Percentiles rank a stretch among this genome's conserved stretches.
Evolutionary conservation across 805 yeast species (phyloP).

Genomic region (Zygotorulaspora florentina): DNA sequence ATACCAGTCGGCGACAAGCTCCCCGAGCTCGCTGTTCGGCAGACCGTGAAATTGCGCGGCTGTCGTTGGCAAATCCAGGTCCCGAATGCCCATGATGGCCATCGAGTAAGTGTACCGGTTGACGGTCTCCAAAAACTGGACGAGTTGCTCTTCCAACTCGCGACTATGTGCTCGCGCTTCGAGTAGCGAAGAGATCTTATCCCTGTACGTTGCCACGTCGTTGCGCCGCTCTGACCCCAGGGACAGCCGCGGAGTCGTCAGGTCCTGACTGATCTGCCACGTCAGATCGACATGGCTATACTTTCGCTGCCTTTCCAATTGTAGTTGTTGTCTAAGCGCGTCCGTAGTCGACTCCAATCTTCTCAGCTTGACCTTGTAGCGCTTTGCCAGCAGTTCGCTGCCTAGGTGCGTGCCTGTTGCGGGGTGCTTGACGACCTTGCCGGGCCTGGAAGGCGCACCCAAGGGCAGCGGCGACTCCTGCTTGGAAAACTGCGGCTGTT

Average conservation of each 20-base stretch:
- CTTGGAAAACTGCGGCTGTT: neutral
- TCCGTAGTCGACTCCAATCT: constrained; percentile 15
- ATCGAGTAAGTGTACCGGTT: constrained; percentile 15
- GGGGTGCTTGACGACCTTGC: neutral
- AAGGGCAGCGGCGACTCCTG: neutral
- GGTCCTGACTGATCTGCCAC: constrained; percentile 68
- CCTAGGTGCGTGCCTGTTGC: neutral
- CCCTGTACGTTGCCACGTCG: constrained; percentile 2
- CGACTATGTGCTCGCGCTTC: neutral
- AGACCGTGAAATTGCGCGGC: constrained; percentile 1
- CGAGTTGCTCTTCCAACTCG: constrained; percentile 6
- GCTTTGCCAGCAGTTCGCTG: constrained; percentile 1
- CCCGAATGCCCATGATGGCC: constrained; percentile 11
- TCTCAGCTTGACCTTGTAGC: constrained; percentile 13
- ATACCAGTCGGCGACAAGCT: constrained; percentile 20
- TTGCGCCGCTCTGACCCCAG: neutral
- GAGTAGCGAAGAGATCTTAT: constrained; percentile 6
- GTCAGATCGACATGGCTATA: constrained; percentile 8
- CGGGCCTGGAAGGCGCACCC: neutral
- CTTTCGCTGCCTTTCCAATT: constrained; percentile 7
- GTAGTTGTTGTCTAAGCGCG: constrained; percentile 10
- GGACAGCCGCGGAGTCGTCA: constrained; percentile 41
- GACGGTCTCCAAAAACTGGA: constrained; percentile 8
- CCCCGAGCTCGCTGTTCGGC: constrained; percentile 10
- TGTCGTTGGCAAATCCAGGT: constrained; percentile 4